Percentiles rank a stretch among this genome's conserved stretches.
Conservation (phyloP, 306 rosid genomes). For the Lablab purpureus region DNA sequence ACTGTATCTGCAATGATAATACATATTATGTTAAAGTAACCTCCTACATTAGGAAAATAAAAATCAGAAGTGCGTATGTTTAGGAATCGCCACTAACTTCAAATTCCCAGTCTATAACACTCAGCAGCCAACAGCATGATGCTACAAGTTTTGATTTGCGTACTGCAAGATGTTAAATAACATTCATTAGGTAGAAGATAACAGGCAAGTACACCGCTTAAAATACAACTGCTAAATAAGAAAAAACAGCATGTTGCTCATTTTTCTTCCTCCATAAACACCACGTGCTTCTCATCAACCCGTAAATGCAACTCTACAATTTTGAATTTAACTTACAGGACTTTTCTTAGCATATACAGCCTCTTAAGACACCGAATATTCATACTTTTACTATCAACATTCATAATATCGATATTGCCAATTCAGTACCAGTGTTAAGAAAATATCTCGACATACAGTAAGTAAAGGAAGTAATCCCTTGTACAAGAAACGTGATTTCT, state of each 20-base stretch:
- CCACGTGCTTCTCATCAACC: neutral
- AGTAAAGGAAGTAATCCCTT: neutral
- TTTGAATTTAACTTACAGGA: constrained; percentile 9
- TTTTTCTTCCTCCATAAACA: constrained; percentile 22
- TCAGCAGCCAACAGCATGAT: constrained; percentile 27
- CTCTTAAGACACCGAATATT: neutral
- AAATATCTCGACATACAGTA: neutral
- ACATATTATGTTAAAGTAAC: neutral
- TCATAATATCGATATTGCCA: constrained; percentile 2
- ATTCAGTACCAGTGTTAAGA: neutral
- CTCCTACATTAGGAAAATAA: neutral
- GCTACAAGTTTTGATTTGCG: constrained; percentile 54
- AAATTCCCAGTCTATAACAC: neutral
- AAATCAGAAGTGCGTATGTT: neutral
- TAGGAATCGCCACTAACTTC: constrained; percentile 33
- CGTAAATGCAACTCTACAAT: neutral
- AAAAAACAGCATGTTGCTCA: neutral
- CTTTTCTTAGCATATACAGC: neutral
- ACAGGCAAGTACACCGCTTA: neutral
- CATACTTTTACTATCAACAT: too few relatives aligned
- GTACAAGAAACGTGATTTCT: neutral
- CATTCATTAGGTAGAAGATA: neutral
- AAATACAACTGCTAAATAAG: neutral
- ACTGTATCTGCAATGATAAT: constrained; percentile 23
- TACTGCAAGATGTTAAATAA: constrained; percentile 56